phyloP scores from a whole-genome alignment of 495 filamentous ascomycete species.

The Bathelium albidoporum region DNA sequence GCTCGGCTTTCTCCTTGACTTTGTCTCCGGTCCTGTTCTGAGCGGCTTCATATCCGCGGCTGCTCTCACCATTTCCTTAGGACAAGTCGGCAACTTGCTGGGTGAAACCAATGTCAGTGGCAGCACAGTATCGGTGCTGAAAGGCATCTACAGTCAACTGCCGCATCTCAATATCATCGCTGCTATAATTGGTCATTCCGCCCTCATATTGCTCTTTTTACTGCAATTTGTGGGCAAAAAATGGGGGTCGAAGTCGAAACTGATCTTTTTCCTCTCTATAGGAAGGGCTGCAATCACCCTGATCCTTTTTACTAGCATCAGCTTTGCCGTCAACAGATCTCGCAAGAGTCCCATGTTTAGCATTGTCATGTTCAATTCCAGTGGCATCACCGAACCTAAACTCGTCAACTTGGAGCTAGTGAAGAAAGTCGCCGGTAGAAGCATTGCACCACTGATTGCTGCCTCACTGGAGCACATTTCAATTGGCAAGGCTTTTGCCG shows the following conservation, averaged over 20 bases:
- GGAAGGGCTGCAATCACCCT: conserved; percentile 38
- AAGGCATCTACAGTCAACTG: conserved; percentile 34
- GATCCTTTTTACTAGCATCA: conserved; percentile 38
- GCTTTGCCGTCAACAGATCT: conserved; percentile 38
- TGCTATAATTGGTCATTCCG: conserved; percentile 37
- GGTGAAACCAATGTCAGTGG: conserved; percentile 32
- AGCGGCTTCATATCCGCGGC: conserved; percentile 43
- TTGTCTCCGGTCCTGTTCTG: conserved; percentile 41
- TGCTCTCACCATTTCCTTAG: conserved; percentile 40
- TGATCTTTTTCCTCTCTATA: conserved; percentile 36
- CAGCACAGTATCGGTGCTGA: conserved; percentile 34
- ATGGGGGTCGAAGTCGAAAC: conserved; percentile 37
- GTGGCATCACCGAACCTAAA: conserved; percentile 34
- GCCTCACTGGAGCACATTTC: conserved; percentile 40
- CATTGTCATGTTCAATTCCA: conserved; percentile 35
- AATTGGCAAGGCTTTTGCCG: conserved; percentile 39
- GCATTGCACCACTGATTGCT: conserved; percentile 38
- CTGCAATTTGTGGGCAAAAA: conserved; percentile 38
- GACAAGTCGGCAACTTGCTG: conserved; percentile 37
- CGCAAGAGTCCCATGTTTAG: conserved; percentile 30
- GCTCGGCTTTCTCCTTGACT: conserved; percentile 43
- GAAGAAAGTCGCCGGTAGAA: conserved; percentile 29
- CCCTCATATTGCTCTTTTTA: conserved; percentile 33
- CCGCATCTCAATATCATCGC: conserved; percentile 35
- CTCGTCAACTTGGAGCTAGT: conserved; percentile 29